Percentiles rank a stretch among this genome's conserved stretches.
Evolutionary conservation across 192 early-diverging fungal genomes (phyloP).

Genomic region (Polychytrium aggregatum): DNA sequence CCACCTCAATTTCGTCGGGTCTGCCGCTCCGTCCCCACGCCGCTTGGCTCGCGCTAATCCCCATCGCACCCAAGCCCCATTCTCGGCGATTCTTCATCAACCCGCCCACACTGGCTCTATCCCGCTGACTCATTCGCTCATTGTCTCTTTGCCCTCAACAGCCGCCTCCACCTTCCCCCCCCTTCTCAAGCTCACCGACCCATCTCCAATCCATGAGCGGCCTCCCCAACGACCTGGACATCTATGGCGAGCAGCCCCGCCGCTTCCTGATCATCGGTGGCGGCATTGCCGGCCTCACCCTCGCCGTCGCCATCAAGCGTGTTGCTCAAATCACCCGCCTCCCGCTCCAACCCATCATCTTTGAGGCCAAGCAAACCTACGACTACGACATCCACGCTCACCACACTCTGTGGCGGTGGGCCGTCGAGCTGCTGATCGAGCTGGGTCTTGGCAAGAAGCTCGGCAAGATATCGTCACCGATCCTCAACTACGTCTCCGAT

Average conservation of each 20-base stretch:
- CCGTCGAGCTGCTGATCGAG: conserved; percentile 28
- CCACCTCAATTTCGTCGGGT: too few relatives aligned
- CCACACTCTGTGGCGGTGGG: conserved; percentile 34
- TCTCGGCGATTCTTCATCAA: too few relatives aligned
- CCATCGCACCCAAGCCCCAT: too few relatives aligned
- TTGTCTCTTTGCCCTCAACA: too few relatives aligned
- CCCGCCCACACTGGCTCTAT: too few relatives aligned
- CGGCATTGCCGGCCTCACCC: conserved; percentile 28
- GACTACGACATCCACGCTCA: conserved; percentile 13
- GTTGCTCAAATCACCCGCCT: conserved; percentile 10
- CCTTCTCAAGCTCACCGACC: too few relatives aligned
- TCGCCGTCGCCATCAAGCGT: conserved; percentile 22
- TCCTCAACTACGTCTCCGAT: conserved; percentile 12
- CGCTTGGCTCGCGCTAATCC: too few relatives aligned
- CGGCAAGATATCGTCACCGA: conserved; percentile 19
- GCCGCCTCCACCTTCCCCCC: too few relatives aligned
- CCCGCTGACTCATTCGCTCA: too few relatives aligned
- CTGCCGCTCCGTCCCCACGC: too few relatives aligned
- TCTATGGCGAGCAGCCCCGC: background rate
- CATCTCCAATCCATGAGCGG: too few relatives aligned
- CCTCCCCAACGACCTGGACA: background rate
- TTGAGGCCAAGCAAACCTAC: conserved; percentile 7
- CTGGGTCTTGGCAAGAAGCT: conserved; percentile 29
- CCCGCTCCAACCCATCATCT: conserved; percentile 18
- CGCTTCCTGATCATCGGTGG: conserved; percentile 31